Evolutionary conservation across 2,329 filamentous ascomycete species (phyloP), one percentile per base, ranked within the genome.

Genomic region (Aspergillus niger): DNA sequence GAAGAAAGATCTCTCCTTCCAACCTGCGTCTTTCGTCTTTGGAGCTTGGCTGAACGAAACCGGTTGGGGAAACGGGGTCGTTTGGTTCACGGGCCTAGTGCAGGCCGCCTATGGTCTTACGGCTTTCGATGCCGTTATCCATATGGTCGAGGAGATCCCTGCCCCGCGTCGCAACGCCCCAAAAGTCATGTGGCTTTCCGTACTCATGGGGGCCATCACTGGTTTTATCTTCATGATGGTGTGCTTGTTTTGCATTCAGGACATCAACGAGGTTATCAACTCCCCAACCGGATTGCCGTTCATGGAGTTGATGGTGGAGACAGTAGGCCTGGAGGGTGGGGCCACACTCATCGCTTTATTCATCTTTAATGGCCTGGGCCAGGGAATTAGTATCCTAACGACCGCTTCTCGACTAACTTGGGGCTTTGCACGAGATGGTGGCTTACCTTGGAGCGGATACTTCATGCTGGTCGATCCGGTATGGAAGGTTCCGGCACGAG

Each of bases 91-190:
- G 0, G 84, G 84, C 3, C 79, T 86, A 1, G 77, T 86, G 0
- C 84, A 86, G 64, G 80, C 82, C 1, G 84, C 84, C 0, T 86
- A 86, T 57, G 84, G 82, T 2, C 71, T 85, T 15, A 85, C 82
- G 0, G 84, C 83, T 1, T 86, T 86, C 63, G 84, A 86, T 65
- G 82, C 83, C 0, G 83, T 84, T 36, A 84, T 86, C 39, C 84
- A 86, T 67, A 80, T 86, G 76, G 81, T 84, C 2, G 84, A 86
- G 63, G 83, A 86, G 65, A 83, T 86, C 1, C 83, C 83, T 1
- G 72, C 76, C 3, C 83, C 84, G 1, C 73, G 82, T 30, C 79
- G 73, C 38, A 84, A 83, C 58, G 81, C 80, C 0, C 84, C 84
- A 0, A 75, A 75, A 15, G 79, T 82, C 3, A 84, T 86, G 63